Evolutionary conservation across 345 rosid species (phyloP).

Genomic region (Reutealis trisperma): DNA sequence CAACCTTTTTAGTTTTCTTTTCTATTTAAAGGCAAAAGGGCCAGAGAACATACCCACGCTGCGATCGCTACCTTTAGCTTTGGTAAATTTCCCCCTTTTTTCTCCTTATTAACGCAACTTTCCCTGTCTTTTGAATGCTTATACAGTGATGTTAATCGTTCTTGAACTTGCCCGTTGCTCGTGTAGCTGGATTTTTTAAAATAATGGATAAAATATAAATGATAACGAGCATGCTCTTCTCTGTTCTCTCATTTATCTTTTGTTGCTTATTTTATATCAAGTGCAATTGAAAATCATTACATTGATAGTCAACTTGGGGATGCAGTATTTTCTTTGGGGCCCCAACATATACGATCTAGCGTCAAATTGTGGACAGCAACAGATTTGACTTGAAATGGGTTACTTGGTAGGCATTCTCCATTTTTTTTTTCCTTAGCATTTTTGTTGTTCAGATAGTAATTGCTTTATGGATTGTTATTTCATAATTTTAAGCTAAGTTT

Average conservation of each 20-base stretch:
- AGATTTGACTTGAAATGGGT: constrained; percentile 8
- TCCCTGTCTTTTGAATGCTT: background rate
- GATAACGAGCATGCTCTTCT: background rate
- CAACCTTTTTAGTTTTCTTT: background rate
- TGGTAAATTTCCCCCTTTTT: background rate
- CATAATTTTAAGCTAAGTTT: background rate
- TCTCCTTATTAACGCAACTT: background rate
- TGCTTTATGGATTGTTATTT: background rate
- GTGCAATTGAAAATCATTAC: background rate
- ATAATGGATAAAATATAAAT: too few species aligned
- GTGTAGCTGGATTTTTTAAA: too few species aligned
- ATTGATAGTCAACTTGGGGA: background rate
- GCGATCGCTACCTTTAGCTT: constrained; percentile 4
- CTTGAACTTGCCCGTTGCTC: background rate
- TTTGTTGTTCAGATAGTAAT: background rate
- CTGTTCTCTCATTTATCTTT: background rate
- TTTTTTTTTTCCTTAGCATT: background rate
- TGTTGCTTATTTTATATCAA: background rate
- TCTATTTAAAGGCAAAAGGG: constrained; percentile 9
- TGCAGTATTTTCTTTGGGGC: background rate
- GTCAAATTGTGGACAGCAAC: background rate
- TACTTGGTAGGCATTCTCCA: background rate
- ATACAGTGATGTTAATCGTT: background rate
- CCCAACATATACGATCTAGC: constrained; percentile 4
- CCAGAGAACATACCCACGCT: background rate